Base-by-base conservation (phyloP, 257 asterid genomes). In the Orobanche coerulescens region DNA sequence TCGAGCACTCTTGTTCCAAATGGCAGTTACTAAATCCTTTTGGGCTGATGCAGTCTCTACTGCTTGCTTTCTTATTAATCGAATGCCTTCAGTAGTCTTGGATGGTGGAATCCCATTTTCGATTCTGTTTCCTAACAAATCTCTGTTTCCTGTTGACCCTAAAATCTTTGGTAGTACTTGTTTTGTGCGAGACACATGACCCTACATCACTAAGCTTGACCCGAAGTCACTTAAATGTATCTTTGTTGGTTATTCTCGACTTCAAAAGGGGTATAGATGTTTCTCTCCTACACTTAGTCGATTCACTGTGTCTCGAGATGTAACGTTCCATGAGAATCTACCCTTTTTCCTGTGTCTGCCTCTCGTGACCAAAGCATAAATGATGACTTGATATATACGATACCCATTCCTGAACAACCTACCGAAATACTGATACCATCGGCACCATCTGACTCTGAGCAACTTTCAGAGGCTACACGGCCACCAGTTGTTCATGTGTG, bases 131-230 rank as follows among this genome's bases (percentile, higher is more conserved):
- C 62, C 62, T 19, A 13, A 14, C 9, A 34, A 51, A 8, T 2
- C 42, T 0, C 8, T 49, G 24, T 51, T 65, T 62, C 43, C 58
- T 26, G 4, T 61, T 12, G 14, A 12, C 5, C 56, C 40, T 4
- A 40, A 15, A 4, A 61, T 61, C 25, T 61, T 61, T 61, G 66
- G 54, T 1, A 42, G 23, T 4, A n/a, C 39, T 23, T 61, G 56
- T 44, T 61, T 61, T 61, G 54, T 61, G 23, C 0, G 20, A 4
- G 55, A 61, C 6, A 39, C 44, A 8, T 24, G 24, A n/a, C 66
- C 66, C 4, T 19, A n/a, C 4, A 7, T 23, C 12, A 44, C 53
- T 0, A 42, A 61, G n/a, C n/a, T 61, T 0, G 19, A 52, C 13
- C 58, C 19, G n/a, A 36, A 36, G 9, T 36, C 42, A 5, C 9